These are phyloP conservation scores for Backusella macrospora DNA, from an alignment of 192 early-diverging fungal species.

Conservation along the genomic window DNA sequence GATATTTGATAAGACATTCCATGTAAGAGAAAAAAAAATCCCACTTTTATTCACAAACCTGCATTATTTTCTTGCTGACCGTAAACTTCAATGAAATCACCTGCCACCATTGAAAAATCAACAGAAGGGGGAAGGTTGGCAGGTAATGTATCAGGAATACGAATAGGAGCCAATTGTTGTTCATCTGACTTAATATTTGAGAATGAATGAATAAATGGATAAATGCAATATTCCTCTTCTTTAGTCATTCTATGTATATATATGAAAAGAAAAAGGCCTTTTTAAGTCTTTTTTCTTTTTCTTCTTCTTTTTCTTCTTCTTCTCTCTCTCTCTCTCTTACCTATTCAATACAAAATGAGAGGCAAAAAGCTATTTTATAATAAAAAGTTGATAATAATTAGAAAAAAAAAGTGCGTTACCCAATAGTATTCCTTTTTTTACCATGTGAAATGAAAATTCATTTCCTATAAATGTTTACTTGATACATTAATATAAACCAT, in stretches of 20 bases:
- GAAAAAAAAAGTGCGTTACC: too few relatives aligned
- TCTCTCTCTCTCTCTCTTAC: constrained; percentile 25
- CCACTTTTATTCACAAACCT: constrained; percentile 44
- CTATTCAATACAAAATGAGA: constrained; percentile 96
- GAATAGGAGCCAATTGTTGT: constrained; percentile 67
- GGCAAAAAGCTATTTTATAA: constrained; percentile 64
- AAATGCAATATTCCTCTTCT: constrained; percentile 68
- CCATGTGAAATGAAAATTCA: constrained; percentile 98
- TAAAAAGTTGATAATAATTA: constrained; percentile 1
- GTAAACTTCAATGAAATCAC: constrained; percentile 96
- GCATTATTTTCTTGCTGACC: constrained; percentile 53
- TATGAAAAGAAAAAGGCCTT: too few relatives aligned
- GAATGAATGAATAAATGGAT: constrained; percentile 93
- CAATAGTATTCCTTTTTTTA: too few relatives aligned
- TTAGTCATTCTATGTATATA: constrained; percentile 43
- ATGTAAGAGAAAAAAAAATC: constrained; percentile 10
- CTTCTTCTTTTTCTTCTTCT: not conserved
- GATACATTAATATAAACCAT: not conserved
- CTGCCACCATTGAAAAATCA: constrained; percentile 96
- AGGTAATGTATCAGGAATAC: constrained; percentile 86
- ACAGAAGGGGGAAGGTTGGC: constrained; percentile 63
- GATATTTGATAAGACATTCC: not conserved
- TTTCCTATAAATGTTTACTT: constrained; percentile 63
- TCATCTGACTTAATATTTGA: constrained; percentile 68
- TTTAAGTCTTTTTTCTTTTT: not conserved